These are phyloP conservation scores for Aspergillus bridgeri DNA, from an alignment of 495 filamentous ascomycete genomes.

Conservation along the genomic window DNA sequence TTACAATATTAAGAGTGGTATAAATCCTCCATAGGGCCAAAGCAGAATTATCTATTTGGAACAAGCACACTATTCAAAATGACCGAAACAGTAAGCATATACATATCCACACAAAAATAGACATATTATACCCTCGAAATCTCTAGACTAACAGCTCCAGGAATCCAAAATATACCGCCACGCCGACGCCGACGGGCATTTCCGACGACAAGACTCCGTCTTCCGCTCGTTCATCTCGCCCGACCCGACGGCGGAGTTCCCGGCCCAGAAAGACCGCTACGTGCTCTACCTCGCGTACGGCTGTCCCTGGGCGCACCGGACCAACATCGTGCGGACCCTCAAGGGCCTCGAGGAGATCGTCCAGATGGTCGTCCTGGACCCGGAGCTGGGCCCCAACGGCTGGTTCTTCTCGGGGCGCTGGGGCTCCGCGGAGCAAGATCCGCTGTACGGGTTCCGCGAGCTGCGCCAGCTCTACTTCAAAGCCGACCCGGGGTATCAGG, in stretches of 20 bases:
- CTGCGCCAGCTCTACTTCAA: slow-evolving; percentile 71
- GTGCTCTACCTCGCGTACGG: slow-evolving; percentile 73
- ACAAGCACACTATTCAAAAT: neutral
- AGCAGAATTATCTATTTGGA: neutral
- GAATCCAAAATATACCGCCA: slow-evolving; percentile 28
- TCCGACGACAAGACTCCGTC: slow-evolving; percentile 45
- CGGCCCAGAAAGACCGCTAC: slow-evolving; percentile 71
- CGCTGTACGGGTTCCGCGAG: slow-evolving; percentile 59
- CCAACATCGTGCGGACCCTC: slow-evolving; percentile 69
- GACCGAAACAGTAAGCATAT: neutral
- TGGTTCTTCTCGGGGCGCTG: slow-evolving; percentile 68
- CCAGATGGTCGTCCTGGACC: slow-evolving; percentile 64
- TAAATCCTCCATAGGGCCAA: too few species aligned
- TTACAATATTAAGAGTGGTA: too few species aligned
- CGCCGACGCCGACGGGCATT: slow-evolving; percentile 48
- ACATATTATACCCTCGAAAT: too few species aligned
- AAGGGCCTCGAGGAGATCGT: slow-evolving; percentile 77
- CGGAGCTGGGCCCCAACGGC: slow-evolving; percentile 60
- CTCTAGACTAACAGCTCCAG: slow-evolving; percentile 8
- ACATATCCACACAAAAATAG: neutral
- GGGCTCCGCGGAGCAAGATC: slow-evolving; percentile 57
- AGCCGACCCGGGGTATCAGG: slow-evolving; percentile 64
- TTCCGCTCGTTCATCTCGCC: slow-evolving; percentile 50
- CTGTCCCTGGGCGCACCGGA: slow-evolving; percentile 83
- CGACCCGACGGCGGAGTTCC: slow-evolving; percentile 57